Base-by-base conservation (phyloP, 495 filamentous ascomycete genomes). In the Pyrenula massariospora region DNA sequence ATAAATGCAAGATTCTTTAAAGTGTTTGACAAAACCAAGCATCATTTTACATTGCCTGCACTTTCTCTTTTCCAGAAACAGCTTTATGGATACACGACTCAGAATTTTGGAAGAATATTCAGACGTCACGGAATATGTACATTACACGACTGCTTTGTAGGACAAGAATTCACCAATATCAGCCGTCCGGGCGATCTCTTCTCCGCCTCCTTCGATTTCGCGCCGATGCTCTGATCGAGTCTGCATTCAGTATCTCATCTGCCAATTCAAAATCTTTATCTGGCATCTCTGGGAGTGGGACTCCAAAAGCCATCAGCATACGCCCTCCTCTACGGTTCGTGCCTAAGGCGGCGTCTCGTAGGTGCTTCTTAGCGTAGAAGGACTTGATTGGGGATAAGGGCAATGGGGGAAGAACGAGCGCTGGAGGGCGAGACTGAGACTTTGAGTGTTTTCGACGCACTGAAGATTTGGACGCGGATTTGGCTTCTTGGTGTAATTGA, bases 341-440 rank as follows among this genome's bases (percentile, higher is more conserved):
- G 56, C 72, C 85, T 24, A 92, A 64, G 10, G 93, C 92, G 11
- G 83, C 78, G 2, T 84, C 85, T 31, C 92, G 87, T 50, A 87
- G 76, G 62, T 94, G 80, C 8, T 77, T 80, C 65, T 92, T 90
- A 12, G 74, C 55, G 68, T 87, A 96, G 72, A 96, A 96, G 0
- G 88, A 94, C 2, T 76, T 88, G 57, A n/a, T 24, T 2, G 49
- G 54, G 21, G 55, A 53, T 24, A 22, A 47, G 20, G 61, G 58
- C 8, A 53, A 20, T 10, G 53, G 53, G 21, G 52, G 55, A 8
- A 54, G 42, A 12, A 63, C 57, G 3, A 51, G 42, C 2, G 36
- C 23, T 22, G 50, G 51, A 42, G 47, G 51, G 24, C 51, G 47
- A 31, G 53, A 50, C 15, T 53, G 52, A 10, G 52, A 53, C 25